These are phyloP conservation scores for Globisporangium sylvaticum DNA, from an alignment of 352 stramenopile species.

Conservation along the genomic window DNA sequence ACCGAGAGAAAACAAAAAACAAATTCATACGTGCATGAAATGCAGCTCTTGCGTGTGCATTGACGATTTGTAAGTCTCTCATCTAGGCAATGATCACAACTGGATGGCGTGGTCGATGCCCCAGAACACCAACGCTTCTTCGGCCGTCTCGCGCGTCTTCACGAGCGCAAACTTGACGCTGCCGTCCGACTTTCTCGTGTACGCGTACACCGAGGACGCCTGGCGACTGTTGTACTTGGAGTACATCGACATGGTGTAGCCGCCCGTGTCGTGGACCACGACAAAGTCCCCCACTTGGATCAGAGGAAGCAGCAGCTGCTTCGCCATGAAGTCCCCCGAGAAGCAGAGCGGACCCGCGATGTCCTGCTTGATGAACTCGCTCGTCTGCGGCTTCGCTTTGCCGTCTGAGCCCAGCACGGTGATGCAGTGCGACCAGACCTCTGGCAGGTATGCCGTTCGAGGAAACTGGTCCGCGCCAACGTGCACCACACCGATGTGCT, in stretches of 20 bases:
- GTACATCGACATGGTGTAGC: constrained; percentile 87
- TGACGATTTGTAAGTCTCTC: background rate
- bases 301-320: constrained; percentile 64
- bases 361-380: constrained; percentile 61
- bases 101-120: constrained; percentile 43
- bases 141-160: constrained; percentile 60
- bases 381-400: constrained; percentile 29
- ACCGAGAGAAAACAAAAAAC: background rate
- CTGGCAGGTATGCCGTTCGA: constrained; percentile 81
- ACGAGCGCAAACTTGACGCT: constrained; percentile 50
- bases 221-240: constrained; percentile 88
- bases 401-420: constrained; percentile 60
- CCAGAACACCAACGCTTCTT: constrained; percentile 72
- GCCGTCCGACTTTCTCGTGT: constrained; percentile 19
- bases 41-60: background rate
- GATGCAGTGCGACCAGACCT: constrained; percentile 82
- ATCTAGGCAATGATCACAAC: constrained; percentile 15
- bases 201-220: constrained; percentile 64
- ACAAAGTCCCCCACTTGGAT: constrained; percentile 72
- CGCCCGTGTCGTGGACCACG: constrained; percentile 86
- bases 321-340: constrained; percentile 87
- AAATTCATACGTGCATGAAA: background rate
- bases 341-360: constrained; percentile 92
- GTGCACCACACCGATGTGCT: constrained; percentile 85
- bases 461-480: constrained; percentile 90